Evolutionary conservation across 2,329 filamentous ascomycete genomes (phyloP).

Genomic region (Trichoderma atrobrunneum): DNA sequence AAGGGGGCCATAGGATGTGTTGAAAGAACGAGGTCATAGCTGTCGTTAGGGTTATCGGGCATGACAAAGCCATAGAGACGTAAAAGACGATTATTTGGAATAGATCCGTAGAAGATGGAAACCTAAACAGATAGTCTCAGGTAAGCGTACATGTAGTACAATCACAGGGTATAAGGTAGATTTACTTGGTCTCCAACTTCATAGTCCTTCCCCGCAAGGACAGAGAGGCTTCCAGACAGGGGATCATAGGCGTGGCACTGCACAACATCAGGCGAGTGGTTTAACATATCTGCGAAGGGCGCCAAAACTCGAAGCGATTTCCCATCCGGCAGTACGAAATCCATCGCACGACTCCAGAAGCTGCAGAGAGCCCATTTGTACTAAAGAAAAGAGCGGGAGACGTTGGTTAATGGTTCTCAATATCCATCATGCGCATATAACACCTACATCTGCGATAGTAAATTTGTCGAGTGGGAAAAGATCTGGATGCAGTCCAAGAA

Average conservation of each 20-base stretch:
- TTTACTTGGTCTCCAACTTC: constrained; percentile 35
- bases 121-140: not conserved
- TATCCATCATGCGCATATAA: constrained; percentile 18
- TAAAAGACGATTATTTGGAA: constrained; percentile 37
- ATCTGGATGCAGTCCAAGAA: constrained; percentile 31
- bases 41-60: constrained; percentile 36
- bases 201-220: constrained; percentile 29
- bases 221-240: constrained; percentile 32
- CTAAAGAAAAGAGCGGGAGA: constrained; percentile 25
- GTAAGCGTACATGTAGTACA: constrained; percentile 15
- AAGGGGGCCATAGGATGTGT: constrained; percentile 34
- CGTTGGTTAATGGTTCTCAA: constrained; percentile 4
- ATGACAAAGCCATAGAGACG: constrained; percentile 39
- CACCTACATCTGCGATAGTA: constrained; percentile 34
- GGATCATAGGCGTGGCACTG: constrained; percentile 37
- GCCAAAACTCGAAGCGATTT: constrained; percentile 26
- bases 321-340: constrained; percentile 27
- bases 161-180: constrained; percentile 19
- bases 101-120: constrained; percentile 32
- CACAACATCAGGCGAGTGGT: constrained; percentile 34
- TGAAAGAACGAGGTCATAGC: constrained; percentile 36
- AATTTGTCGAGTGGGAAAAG: constrained; percentile 35
- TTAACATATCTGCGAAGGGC: constrained; percentile 38
- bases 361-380: constrained; percentile 37
- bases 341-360: constrained; percentile 33